Evolutionary conservation across 176 grass and related monocot species (phyloP).

Genomic region (Aechmea fasciata): DNA sequence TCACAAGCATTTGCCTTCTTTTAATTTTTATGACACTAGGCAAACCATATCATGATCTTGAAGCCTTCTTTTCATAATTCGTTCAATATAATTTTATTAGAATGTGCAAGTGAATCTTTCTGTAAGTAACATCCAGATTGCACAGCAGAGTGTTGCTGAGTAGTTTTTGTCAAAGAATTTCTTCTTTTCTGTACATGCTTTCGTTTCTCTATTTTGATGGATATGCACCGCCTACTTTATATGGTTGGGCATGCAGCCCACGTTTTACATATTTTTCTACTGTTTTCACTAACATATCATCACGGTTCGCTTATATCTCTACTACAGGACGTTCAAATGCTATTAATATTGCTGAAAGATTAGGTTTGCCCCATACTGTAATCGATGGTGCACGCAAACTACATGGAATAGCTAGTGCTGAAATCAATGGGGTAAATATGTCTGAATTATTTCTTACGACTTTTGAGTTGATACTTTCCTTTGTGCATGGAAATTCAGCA

Average conservation of each 20-base stretch:
- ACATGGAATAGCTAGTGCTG: conserved; percentile 60
- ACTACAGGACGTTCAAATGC: conserved; percentile 70
- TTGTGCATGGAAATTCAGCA: neutral
- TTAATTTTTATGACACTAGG: too few species aligned
- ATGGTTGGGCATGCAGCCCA: too few species aligned
- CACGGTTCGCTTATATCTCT: conserved; percentile 7
- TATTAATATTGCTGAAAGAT: conserved; percentile 62
- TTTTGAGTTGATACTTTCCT: neutral
- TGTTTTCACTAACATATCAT: conserved; percentile 20
- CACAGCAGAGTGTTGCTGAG: neutral
- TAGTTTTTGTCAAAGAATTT: neutral
- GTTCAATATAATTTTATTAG: neutral
- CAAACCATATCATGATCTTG: neutral
- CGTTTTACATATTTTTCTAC: neutral
- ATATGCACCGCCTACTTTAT: neutral
- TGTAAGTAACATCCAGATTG: neutral
- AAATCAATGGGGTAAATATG: conserved; percentile 52
- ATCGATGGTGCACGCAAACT: conserved; percentile 33
- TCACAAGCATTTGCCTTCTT: too few species aligned
- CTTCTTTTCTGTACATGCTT: neutral
- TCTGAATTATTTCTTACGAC: conserved; percentile 6
- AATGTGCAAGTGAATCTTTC: neutral
- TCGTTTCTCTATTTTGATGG: neutral
- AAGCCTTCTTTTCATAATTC: neutral
- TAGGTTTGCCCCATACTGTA: conserved; percentile 45